These are phyloP conservation scores for Pseudogymnoascus sp. DNA, from an alignment of 2,329 filamentous ascomycete species.

Conservation along the genomic window DNA sequence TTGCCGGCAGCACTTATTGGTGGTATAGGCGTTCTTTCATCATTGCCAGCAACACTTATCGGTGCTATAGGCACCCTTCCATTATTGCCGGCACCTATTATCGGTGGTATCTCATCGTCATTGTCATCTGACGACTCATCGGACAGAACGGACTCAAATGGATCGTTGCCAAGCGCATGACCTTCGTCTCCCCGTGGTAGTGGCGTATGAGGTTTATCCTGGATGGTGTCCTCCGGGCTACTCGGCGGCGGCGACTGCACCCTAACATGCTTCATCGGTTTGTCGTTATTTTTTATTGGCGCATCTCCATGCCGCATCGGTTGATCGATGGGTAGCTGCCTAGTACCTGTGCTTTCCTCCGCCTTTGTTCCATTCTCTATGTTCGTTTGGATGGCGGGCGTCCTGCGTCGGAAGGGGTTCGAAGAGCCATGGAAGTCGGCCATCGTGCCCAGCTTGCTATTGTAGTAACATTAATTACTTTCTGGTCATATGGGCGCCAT, in stretches of 20 bases:
- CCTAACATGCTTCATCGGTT: conserved; percentile 61
- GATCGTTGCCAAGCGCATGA: conserved; percentile 24
- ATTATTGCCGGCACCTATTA: conserved; percentile 13
- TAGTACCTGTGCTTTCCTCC: not conserved
- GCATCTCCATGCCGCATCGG: conserved; percentile 15
- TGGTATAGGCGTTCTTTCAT: conserved; percentile 31
- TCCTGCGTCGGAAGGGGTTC: conserved; percentile 29
- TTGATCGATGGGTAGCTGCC: conserved; percentile 7
- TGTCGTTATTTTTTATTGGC: conserved; percentile 33
- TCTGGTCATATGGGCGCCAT: conserved; percentile 9
- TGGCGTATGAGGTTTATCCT: conserved; percentile 24
- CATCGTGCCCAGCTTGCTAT: conserved; percentile 23
- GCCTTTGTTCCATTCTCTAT: not conserved
- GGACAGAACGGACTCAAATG: conserved; percentile 30
- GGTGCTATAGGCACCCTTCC: conserved; percentile 30
- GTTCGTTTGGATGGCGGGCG: conserved; percentile 7
- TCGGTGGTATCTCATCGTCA: conserved; percentile 18
- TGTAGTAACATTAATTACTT: not conserved
- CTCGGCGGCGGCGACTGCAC: conserved; percentile 58
- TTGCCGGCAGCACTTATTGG: too few relatives aligned
- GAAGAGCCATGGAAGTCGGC: conserved; percentile 26
- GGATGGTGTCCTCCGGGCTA: conserved; percentile 26
- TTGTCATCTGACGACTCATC: conserved; percentile 27
- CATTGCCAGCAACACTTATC: not conserved
- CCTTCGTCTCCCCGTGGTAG: conserved; percentile 29